Evolutionary conservation across 2,329 filamentous ascomycete genomes (phyloP).

Genomic region (Xylariaceae sp.): DNA sequence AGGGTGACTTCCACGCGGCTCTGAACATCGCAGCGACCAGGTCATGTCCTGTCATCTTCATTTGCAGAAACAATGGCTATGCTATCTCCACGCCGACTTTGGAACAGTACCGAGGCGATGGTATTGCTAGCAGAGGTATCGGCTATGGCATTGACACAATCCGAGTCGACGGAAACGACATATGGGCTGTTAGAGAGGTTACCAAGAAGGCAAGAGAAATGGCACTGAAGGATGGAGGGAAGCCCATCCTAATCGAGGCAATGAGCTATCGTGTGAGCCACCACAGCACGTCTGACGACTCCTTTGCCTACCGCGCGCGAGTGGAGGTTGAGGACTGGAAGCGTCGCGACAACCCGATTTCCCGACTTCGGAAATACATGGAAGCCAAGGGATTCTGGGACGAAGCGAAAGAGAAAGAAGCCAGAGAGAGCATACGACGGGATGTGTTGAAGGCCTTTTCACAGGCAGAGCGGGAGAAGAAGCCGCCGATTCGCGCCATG

Average conservation of each 20-base stretch:
- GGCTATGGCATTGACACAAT: slow-evolving; percentile 95
- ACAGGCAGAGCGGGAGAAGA: slow-evolving; percentile 76
- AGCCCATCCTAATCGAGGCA: slow-evolving; percentile 82
- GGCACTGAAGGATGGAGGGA: slow-evolving; percentile 74
- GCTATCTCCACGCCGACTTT: slow-evolving; percentile 85
- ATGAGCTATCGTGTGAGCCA: slow-evolving; percentile 98
- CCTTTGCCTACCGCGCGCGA: slow-evolving; percentile 87
- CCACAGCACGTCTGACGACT: slow-evolving; percentile 95
- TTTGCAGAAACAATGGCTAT: slow-evolving; percentile 90
- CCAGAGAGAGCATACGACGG: slow-evolving; percentile 60
- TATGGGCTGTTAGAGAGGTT: slow-evolving; percentile 79
- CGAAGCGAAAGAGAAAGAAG: slow-evolving; percentile 71
- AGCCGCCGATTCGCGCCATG: slow-evolving; percentile 63
- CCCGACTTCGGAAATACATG: slow-evolving; percentile 82
- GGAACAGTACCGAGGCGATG: slow-evolving; percentile 87
- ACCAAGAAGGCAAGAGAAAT: slow-evolving; percentile 71
- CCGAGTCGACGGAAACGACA: slow-evolving; percentile 88
- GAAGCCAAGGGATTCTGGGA: slow-evolving; percentile 80
- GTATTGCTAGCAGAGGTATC: slow-evolving; percentile 78
- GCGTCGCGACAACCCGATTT: slow-evolving; percentile 81
- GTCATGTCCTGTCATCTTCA: slow-evolving; percentile 81
- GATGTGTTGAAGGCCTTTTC: slow-evolving; percentile 80
- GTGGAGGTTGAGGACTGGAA: slow-evolving; percentile 97
- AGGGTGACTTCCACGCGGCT: slow-evolving; percentile 88
- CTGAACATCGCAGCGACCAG: slow-evolving; percentile 87